phyloP scores from a whole-genome alignment of 768 basidiomycete species.

The Suillus tomentosus region DNA sequence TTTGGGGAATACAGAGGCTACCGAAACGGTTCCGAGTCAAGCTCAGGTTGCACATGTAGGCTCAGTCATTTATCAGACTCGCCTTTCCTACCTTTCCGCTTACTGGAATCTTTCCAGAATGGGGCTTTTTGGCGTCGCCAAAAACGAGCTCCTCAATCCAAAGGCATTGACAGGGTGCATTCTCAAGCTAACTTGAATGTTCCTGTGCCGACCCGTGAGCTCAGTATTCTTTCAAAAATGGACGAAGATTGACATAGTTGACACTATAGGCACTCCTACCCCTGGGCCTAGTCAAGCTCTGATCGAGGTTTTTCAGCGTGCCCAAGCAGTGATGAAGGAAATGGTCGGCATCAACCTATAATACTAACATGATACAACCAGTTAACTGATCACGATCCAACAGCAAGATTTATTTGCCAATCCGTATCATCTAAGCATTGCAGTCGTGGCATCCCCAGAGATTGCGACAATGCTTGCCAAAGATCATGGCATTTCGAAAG shows the following conservation, averaged over 20 bases:
- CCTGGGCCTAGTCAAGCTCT: background rate
- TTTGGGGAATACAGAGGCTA: background rate
- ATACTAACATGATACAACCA: background rate
- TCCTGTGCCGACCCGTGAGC: background rate
- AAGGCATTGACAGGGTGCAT: background rate
- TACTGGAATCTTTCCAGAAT: constrained; percentile 2
- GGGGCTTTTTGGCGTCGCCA: background rate
- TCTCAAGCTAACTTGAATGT: background rate
- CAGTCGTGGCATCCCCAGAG: background rate
- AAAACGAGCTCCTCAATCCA: background rate
- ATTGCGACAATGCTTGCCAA: background rate
- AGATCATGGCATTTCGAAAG: background rate
- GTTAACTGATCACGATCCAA: background rate
- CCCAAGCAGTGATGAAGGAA: constrained; percentile 7
- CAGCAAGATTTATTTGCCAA: constrained; percentile 12
- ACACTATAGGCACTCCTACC: background rate
- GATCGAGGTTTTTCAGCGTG: constrained; percentile 9
- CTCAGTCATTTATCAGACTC: background rate
- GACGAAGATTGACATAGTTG: background rate
- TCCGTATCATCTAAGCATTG: constrained; percentile 15
- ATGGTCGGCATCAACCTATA: background rate
- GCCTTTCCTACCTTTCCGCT: background rate
- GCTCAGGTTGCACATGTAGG: background rate
- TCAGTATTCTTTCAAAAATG: background rate
- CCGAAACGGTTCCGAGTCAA: background rate